These are phyloP conservation scores for Meripilus lineatus DNA, from an alignment of 1,284 basidiomycete genomes.

Conservation along the genomic window DNA sequence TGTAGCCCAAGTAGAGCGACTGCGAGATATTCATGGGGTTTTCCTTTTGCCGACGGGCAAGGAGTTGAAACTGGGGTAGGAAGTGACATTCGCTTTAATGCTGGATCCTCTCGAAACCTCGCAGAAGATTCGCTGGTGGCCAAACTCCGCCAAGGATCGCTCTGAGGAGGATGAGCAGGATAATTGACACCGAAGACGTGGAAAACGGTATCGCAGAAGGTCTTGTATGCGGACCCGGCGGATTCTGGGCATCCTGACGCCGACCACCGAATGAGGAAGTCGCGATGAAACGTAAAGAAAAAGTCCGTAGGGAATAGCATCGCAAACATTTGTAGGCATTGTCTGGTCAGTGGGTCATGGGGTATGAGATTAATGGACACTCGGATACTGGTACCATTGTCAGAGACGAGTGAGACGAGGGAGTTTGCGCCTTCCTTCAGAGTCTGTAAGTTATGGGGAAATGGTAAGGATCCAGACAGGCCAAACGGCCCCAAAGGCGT, in stretches of 20 bases:
- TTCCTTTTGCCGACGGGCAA: constrained; percentile 10
- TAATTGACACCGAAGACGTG: constrained; percentile 40
- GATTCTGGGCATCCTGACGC: constrained; percentile 33
- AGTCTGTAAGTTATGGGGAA: constrained; percentile 11
- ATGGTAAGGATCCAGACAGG: too few species aligned
- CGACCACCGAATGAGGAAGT: constrained; percentile 57
- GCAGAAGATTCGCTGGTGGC: constrained; percentile 10
- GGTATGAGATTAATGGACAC: constrained; percentile 24
- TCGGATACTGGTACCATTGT: constrained; percentile 18
- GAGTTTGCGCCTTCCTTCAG: constrained; percentile 22
- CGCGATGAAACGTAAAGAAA: constrained; percentile 51
- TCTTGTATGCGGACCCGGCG: constrained; percentile 50
- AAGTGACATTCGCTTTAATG: constrained; percentile 39
- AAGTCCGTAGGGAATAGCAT: constrained; percentile 50
- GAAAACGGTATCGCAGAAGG: constrained; percentile 48
- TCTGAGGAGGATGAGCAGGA: constrained; percentile 10
- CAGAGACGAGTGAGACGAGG: constrained; percentile 21
- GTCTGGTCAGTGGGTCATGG: constrained; percentile 41
- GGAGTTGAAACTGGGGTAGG: constrained; percentile 24
- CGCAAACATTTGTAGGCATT: constrained; percentile 59
- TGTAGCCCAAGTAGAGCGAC: constrained; percentile 69
- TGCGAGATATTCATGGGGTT: constrained; percentile 40
- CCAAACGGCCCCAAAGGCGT: too few species aligned
- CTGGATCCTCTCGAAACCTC: constrained; percentile 37
- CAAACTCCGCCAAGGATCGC: constrained; percentile 13